Conservation (phyloP, 1,284 basidiomycete species). For the Pterulicium gracile region DNA sequence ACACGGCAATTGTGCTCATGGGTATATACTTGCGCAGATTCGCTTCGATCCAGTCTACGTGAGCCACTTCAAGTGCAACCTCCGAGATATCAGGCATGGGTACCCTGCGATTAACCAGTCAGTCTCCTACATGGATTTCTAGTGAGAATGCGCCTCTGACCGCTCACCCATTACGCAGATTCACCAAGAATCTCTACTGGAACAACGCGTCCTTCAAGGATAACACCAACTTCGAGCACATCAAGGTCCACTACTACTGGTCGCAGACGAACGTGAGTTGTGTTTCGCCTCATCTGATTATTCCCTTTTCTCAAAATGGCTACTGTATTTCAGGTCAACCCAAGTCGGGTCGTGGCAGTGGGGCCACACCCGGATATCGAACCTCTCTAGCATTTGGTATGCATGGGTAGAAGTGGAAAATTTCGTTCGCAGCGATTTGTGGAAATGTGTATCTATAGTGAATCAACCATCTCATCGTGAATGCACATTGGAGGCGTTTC, state of each 20-base stretch:
- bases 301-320: neutral
- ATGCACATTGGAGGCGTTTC: too few relatives aligned
- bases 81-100: constrained; percentile 65
- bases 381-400: constrained; percentile 31
- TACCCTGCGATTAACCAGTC: constrained; percentile 74
- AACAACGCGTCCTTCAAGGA: constrained; percentile 81
- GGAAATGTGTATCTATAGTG: neutral
- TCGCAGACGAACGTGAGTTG: constrained; percentile 41
- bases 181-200: constrained; percentile 91
- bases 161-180: constrained; percentile 27
- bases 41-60: constrained; percentile 81
- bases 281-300: neutral
- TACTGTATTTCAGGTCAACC: constrained; percentile 47
- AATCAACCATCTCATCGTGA: too few relatives aligned
- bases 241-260: constrained; percentile 83
- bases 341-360: constrained; percentile 60
- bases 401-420: neutral
- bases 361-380: constrained; percentile 68
- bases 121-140: constrained; percentile 13
- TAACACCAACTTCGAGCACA: constrained; percentile 82
- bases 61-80: constrained; percentile 92
- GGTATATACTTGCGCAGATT: constrained; percentile 21
- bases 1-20: neutral
- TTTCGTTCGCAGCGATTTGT: neutral
- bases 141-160: neutral